Evolutionary conservation across 192 early-diverging fungal genomes (phyloP).

Genomic region (Backusella sp.): DNA sequence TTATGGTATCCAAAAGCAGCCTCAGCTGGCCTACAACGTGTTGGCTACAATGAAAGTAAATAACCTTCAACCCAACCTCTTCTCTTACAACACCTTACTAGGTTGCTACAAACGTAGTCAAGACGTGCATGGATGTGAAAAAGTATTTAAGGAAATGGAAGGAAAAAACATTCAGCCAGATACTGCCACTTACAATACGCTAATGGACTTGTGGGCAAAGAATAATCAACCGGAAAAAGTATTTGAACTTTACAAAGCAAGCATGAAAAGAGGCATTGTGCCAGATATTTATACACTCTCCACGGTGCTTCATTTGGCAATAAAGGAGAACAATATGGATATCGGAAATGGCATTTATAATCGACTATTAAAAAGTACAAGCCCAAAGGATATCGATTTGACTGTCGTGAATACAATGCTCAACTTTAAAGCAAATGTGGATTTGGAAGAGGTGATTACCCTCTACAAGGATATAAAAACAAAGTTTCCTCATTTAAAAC

Average conservation of each 20-base stretch:
- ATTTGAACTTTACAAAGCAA: conserved; percentile 8
- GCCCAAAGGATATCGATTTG: not conserved
- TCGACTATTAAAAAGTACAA: not conserved
- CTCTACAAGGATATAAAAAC: conserved; percentile 5
- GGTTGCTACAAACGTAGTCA: conserved; percentile 23
- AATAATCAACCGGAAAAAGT: conserved; percentile 8
- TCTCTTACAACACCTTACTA: conserved; percentile 37
- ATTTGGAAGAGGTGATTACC: conserved; percentile 11
- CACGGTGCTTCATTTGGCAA: conserved; percentile 24
- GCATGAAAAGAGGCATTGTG: not conserved
- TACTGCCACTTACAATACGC: conserved; percentile 23
- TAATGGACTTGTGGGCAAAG: conserved; percentile 9
- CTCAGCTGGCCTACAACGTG: conserved; percentile 20
- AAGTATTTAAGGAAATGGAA: conserved; percentile 20
- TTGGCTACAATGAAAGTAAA: conserved; percentile 25
- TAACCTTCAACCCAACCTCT: conserved; percentile 25
- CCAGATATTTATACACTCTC: conserved; percentile 31
- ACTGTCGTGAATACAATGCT: conserved; percentile 22
- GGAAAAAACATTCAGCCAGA: conserved; percentile 11
- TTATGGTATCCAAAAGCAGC: conserved; percentile 20
- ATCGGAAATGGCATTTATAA: conserved; percentile 18
- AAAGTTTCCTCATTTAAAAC: conserved; percentile 16
- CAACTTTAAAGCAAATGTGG: conserved; percentile 4
- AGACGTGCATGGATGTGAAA: not conserved
- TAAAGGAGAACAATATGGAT: not conserved